These are phyloP conservation scores for Chloris gayana DNA, from an alignment of 176 grass and related monocot species.

Conservation along the genomic window DNA sequence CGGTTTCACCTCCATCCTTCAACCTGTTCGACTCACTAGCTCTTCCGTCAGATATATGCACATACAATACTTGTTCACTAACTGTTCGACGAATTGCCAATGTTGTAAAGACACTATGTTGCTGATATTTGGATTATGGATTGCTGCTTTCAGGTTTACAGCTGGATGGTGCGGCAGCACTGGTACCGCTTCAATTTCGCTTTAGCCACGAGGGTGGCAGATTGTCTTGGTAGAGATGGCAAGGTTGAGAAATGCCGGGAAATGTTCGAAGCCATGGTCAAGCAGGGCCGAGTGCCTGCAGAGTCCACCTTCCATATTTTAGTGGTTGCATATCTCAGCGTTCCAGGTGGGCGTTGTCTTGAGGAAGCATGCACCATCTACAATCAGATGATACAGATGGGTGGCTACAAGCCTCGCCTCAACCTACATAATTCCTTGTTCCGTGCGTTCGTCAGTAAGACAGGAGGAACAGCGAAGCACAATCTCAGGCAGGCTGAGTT, in stretches of 20 bases:
- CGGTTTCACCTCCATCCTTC: not conserved
- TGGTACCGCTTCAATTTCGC: slow-evolving; percentile 95
- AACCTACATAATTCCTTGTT: slow-evolving; percentile 91
- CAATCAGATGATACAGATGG: slow-evolving; percentile 95
- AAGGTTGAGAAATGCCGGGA: slow-evolving; percentile 84
- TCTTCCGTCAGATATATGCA: not conserved
- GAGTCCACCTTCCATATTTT: slow-evolving; percentile 96
- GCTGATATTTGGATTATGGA: slow-evolving; percentile 30
- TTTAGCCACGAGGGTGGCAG: slow-evolving; percentile 71
- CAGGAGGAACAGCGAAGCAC: slow-evolving; percentile 72
- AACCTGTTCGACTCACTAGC: slow-evolving; percentile 41
- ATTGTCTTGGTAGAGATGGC: slow-evolving; percentile 85
- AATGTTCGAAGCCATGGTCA: slow-evolving; percentile 71
- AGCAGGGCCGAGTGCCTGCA: slow-evolving; percentile 76
- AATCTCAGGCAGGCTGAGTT: slow-evolving; percentile 92
- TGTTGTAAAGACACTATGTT: slow-evolving; percentile 17
- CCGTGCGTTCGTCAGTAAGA: slow-evolving; percentile 69
- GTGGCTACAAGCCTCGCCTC: slow-evolving; percentile 76
- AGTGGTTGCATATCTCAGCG: slow-evolving; percentile 79
- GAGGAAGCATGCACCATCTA: slow-evolving; percentile 86
- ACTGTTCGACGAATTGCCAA: slow-evolving; percentile 34
- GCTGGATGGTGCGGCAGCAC: slow-evolving; percentile 85
- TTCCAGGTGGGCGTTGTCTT: slow-evolving; percentile 52
- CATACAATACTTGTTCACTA: not conserved
- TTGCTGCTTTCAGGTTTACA: slow-evolving; percentile 81